phyloP scores from a whole-genome alignment of 1,284 basidiomycete species.

The Clitocybe nebularis region DNA sequence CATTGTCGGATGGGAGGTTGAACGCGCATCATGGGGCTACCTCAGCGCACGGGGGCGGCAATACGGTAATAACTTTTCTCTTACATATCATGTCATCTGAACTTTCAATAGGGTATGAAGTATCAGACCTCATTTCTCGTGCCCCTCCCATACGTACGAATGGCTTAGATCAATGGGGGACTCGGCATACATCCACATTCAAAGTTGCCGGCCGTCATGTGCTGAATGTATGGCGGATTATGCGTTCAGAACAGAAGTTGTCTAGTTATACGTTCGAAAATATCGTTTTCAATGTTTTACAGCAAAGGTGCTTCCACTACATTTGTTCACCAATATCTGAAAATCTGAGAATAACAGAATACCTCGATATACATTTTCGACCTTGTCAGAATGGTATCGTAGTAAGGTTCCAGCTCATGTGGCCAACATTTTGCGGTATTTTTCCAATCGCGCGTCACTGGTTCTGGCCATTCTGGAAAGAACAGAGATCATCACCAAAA shows the following conservation, averaged over 20 bases:
- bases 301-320: constrained; percentile 50
- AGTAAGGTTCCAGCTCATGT: constrained; percentile 56
- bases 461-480: constrained; percentile 77
- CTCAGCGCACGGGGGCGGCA: constrained; percentile 63
- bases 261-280: constrained; percentile 90
- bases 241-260: constrained; percentile 82
- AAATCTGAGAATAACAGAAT: constrained; percentile 42
- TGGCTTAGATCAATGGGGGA: constrained; percentile 63
- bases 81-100: constrained; percentile 4
- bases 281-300: constrained; percentile 77
- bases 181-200: constrained; percentile 78
- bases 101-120: constrained; percentile 50
- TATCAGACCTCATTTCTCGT: constrained; percentile 67
- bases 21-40: constrained; percentile 90
- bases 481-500: constrained; percentile 82
- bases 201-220: constrained; percentile 87
- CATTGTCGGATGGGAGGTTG: constrained; percentile 89
- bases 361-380: constrained; percentile 69
- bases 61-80: constrained; percentile 46
- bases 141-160: constrained; percentile 36
- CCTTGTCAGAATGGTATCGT: constrained; percentile 73
- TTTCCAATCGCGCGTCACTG: constrained; percentile 58
- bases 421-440: constrained; percentile 58
- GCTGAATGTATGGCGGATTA: constrained; percentile 89
- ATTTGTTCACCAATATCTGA: constrained; percentile 5